phyloP scores from a whole-genome alignment of 805 yeast species.

The Lipomyces yamanashiensis region DNA sequence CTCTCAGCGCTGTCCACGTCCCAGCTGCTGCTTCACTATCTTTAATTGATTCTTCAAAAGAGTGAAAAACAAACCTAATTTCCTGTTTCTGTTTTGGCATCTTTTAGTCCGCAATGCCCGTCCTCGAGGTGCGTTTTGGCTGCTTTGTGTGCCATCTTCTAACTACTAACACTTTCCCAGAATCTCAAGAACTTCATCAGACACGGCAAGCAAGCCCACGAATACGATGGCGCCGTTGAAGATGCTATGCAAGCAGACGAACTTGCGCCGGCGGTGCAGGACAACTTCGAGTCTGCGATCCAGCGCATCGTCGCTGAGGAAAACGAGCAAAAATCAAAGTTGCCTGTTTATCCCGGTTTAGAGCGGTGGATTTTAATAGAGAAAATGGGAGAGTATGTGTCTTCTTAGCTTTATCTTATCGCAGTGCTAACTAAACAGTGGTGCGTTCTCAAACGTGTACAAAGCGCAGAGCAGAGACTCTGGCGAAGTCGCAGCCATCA shows the following conservation, averaged over 20 bases:
- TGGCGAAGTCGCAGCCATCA: constrained; percentile 66
- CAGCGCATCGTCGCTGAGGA: constrained; percentile 50
- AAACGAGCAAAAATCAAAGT: constrained; percentile 40
- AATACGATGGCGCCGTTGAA: constrained; percentile 14
- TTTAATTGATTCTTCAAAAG: not conserved
- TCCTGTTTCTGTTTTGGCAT: not conserved
- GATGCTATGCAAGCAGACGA: constrained; percentile 11
- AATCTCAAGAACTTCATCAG: constrained; percentile 65
- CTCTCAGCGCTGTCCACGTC: not conserved
- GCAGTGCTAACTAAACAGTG: constrained; percentile 44
- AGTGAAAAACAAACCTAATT: too few species aligned
- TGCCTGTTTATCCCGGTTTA: constrained; percentile 49
- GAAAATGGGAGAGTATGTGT: constrained; percentile 50
- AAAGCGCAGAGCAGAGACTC: constrained; percentile 60
- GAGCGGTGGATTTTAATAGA: constrained; percentile 47
- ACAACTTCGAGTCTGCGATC: constrained; percentile 46
- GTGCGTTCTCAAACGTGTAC: constrained; percentile 88
- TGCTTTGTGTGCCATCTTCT: not conserved
- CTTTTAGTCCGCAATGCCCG: constrained; percentile 14
- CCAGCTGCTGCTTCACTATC: not conserved
- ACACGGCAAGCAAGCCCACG: constrained; percentile 64
- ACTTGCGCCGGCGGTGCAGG: constrained; percentile 30
- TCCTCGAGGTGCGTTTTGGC: constrained; percentile 25
- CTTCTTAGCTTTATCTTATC: not conserved
- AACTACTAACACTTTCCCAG: constrained; percentile 33